Base-by-base conservation (phyloP, 108 stramenopile species). In the Discostella stelligeroides region DNA sequence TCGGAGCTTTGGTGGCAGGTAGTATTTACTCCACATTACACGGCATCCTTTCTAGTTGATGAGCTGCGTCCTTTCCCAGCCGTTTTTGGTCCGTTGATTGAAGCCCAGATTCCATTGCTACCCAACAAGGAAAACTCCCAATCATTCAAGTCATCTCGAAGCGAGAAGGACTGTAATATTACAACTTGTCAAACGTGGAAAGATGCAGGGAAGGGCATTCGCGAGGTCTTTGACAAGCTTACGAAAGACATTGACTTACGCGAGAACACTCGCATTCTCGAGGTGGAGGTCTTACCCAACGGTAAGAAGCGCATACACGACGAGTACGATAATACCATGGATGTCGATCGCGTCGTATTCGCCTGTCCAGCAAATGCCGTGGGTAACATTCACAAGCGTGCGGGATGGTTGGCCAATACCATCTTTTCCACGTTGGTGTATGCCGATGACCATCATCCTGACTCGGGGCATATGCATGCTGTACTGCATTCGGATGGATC, bases 111-210 rank as follows among this genome's bases (percentile, higher is more conserved):
- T 53, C 83, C 80, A 7, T 38, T 84, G 13, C 65, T 66, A 2
- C 83, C 83, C n/a, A 78, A 68, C 46, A 42, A 57, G 6, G 45
- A 63, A 34, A 84, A 84, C 46, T 48, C 83, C 15, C 66, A 65
- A 58, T 58, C 64, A 4, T 81, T 81, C 29, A 9, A 34, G 23
- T 81, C 80, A 21, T 23, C 46, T 25, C 70, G 71, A 17, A 64
- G 69, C 47, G 76, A 78, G 28, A 51, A 39, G 7, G 83, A 84
- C 48, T 84, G 83, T 64, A 79, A 82, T 37, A 68, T 84, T 23
- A 79, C 79, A 38, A 84, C 83, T 7, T 84, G 83, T 55, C 80
- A 81, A 37, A 84, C 83, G 24, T 84, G 80, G 83, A 81, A 84
- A 64, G 80, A 84, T 53, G 83, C 83, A 21, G 83, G 83, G 9